Base-by-base conservation (phyloP, 148 eudicot genomes). In the Nyssa sinensis region DNA sequence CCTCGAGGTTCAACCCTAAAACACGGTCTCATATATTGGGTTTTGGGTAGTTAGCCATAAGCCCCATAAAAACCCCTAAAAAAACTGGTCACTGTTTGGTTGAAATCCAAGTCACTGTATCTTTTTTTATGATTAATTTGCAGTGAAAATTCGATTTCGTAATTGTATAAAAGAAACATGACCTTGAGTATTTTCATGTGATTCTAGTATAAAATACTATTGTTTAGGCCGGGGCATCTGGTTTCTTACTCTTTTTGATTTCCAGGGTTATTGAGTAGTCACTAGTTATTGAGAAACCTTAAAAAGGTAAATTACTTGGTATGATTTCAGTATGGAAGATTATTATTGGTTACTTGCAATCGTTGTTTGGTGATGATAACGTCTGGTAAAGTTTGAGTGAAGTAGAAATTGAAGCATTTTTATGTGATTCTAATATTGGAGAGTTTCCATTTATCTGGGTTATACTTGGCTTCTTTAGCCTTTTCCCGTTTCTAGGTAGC, bases 1-100 rank as follows among this genome's bases (percentile, higher is more conserved):
- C 66, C 90, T 90, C 27, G 98, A 94, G 98, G 98, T 93, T 69
- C 27, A 41, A 23, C 12, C 47, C 53, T 44, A 62, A 14, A 24
- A 32, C 30, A 39, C 16, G 23, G 25, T 41, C 19, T 5, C 55
- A 33, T 16, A 11, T 64, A 47, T 32, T 76, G 16, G 77, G 71
- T 8, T 31, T 32, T 65, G 58, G 58, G 58, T 53, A 16, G 21
- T 16, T n/a, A 16, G 23, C 0, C 13, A 53, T 0, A 17, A 3
- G 17, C 14, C 57, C 17, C 12, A 49, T 49, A 12, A 11, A 17
- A 49, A 49, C 57, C 57, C 57, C 12, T 39, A 39, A 39, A 39
- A 39, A 39, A 39, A 12, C 44, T n/a, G 44, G 44, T 9, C 7
- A 6, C 0, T 11, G 12, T 44, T 44, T 12, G 51, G 51, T 44